Evolutionary conservation across 2,329 filamentous ascomycete species (phyloP), one percentile per base, ranked within the genome.

Genomic region (Fusarium aywerte): DNA sequence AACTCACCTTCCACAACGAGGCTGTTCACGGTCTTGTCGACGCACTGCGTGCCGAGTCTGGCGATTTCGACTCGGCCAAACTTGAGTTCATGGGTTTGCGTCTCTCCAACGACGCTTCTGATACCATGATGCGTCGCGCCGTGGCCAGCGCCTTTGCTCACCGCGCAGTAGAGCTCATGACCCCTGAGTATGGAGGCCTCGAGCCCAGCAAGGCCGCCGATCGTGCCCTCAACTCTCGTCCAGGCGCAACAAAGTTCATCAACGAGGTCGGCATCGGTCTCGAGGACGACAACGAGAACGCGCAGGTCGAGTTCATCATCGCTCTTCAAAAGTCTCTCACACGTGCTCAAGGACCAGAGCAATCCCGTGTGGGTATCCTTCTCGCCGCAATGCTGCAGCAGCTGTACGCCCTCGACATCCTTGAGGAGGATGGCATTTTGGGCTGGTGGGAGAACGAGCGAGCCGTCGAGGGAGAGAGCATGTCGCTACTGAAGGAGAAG

Each of bases 81-180:
- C 87, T 98, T 32, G 96, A 99, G 77, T 91, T 99, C 65, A 97
- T 94, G 82, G 92, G 93, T 44, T 84, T 98, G n/a, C 90, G 95
- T 12, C 92, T 99, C 77, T 91, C 90, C 54, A 92, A 92, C 73
- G 93, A 98, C 74, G 96, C 96, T 4, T 94, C 93, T 1, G 95
- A 97, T 74, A 86, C 90, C 68, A 91, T 96, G 77, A 92, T 98
- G 74, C 92, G 95, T 42, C 90, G 90, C 32, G 93, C 96, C 16
- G 90, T 98, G 23, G 92, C 92, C 4, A 88, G 90, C 3, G 92
- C 94, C 1, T 95, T 98, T 76, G 91, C 92, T 73, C 92, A 92
- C 73, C 90, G 91, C 58, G 90, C 94, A 43, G 85, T 89, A 7
- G 90, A 93, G 76, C 85, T 97, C 23, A 75, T 83, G 64, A 81